These are phyloP conservation scores for Phalaenopsis aphrodite DNA, from an alignment of 106 monocot genomes.

Conservation along the genomic window DNA sequence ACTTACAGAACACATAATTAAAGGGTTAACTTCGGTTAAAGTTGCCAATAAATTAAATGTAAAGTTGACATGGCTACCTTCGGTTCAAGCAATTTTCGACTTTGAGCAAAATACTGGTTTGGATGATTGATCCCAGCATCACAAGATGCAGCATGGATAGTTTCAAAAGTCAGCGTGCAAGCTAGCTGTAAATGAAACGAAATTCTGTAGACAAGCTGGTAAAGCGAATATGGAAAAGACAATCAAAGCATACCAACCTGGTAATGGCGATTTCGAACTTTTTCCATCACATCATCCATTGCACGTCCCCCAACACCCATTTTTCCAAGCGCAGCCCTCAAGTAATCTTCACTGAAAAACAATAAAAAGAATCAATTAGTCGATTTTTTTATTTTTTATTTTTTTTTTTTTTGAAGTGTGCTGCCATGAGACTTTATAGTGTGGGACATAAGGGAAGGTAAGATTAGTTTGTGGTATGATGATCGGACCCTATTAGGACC, in stretches of 20 bases:
- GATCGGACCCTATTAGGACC: too few relatives aligned
- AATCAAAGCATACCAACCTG: slow-evolving; percentile 30
- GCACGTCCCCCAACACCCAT: slow-evolving; percentile 65
- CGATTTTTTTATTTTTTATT: too few relatives aligned
- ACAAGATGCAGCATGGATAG: slow-evolving; percentile 51
- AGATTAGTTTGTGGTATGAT: too few relatives aligned
- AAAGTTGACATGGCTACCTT: slow-evolving; percentile 14
- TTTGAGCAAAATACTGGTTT: slow-evolving; percentile 49
- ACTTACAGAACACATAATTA: too few relatives aligned
- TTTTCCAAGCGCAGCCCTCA: slow-evolving; percentile 75
- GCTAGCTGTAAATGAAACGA: slow-evolving; percentile 47
- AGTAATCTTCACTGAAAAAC: slow-evolving; percentile 62
- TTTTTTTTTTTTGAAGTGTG: too few relatives aligned
- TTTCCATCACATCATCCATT: slow-evolving; percentile 85
- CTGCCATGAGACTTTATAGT: too few relatives aligned
- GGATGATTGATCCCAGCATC: slow-evolving; percentile 68
- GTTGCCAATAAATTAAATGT: background rate
- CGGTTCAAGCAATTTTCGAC: slow-evolving; percentile 35
- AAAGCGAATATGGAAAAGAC: background rate
- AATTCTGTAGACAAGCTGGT: background rate
- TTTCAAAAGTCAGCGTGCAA: slow-evolving; percentile 87
- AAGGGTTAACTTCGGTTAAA: too few relatives aligned
- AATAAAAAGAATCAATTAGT: background rate
- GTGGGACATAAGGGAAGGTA: too few relatives aligned
- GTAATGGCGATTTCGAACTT: slow-evolving; percentile 76